phyloP scores from a whole-genome alignment of 2,329 filamentous ascomycete genomes.

The Macrophomina tecta region DNA sequence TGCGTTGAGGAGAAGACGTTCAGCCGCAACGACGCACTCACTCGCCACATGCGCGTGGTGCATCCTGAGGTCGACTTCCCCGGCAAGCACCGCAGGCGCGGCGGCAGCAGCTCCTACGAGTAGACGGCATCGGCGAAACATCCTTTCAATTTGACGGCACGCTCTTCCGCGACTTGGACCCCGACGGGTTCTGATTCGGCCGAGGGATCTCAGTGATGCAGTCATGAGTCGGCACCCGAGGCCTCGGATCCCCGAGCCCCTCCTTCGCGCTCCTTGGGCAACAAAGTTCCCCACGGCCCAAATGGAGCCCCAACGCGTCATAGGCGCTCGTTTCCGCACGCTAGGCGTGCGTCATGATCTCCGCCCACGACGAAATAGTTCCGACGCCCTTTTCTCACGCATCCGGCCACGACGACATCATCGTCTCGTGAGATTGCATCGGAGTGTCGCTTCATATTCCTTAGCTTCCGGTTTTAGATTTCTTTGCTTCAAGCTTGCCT shows the following conservation, averaged over 20 bases:
- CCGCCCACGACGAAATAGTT: conserved; percentile 21
- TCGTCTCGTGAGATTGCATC: conserved; percentile 20
- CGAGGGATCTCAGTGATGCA: conserved; percentile 8
- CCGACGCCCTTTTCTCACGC: conserved; percentile 12
- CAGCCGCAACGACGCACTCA: conserved; percentile 91
- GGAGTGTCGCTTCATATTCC: conserved; percentile 6
- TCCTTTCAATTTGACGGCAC: not conserved
- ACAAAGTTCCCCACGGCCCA: not conserved
- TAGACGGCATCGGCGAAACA: not conserved
- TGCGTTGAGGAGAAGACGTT: conserved; percentile 98
- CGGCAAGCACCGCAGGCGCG: conserved; percentile 63
- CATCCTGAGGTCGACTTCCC: conserved; percentile 86
- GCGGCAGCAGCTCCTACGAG: conserved; percentile 36
- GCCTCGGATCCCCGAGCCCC: conserved; percentile 18
- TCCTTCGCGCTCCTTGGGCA: conserved; percentile 18
- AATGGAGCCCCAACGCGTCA: conserved; percentile 21
- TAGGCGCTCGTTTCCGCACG: conserved; percentile 22
- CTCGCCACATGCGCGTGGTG: conserved; percentile 90
- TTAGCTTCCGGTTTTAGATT: conserved; percentile 17
- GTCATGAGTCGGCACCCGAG: conserved; percentile 22
- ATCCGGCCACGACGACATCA: conserved; percentile 13
- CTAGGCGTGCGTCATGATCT: conserved; percentile 26
- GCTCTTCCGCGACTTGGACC: not conserved
- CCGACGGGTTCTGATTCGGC: conserved; percentile 6
- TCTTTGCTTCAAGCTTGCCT: not conserved